A percentile compares a stretch with the other conserved stretches of the same genome.
These are phyloP conservation scores for Schwanniomyces vanrijiae DNA, from an alignment of 805 yeast genomes.

Conservation along the genomic window DNA sequence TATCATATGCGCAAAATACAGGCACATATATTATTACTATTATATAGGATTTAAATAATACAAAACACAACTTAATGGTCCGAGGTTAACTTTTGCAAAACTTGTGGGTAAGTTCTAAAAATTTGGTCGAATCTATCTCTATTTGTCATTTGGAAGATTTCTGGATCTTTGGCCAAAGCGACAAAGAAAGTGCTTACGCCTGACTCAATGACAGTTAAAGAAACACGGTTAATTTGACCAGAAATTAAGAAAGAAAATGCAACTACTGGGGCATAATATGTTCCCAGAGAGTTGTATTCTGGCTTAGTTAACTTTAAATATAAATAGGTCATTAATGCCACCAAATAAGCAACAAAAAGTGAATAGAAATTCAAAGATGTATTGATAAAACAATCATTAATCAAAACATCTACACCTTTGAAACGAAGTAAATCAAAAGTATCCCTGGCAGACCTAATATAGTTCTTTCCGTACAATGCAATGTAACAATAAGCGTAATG, in stretches of 20 bases:
- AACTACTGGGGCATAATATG: conserved; percentile 67
- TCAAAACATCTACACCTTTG: conserved; percentile 81
- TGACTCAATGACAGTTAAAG: conserved; percentile 73
- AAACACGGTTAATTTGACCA: conserved; percentile 69
- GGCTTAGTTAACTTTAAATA: conserved; percentile 71
- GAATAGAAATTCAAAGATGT: conserved; percentile 79
- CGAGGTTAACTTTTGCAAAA: conserved; percentile 51
- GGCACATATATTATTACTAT: conserved; percentile 1
- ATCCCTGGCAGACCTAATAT: conserved; percentile 73
- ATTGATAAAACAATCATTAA: conserved; percentile 80
- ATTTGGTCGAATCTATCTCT: conserved; percentile 66
- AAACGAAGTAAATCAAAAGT: conserved; percentile 75
- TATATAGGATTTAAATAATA: not conserved
- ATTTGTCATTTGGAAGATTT: conserved; percentile 70
- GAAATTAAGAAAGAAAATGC: conserved; percentile 75
- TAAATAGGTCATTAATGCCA: conserved; percentile 61
- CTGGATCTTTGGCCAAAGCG: conserved; percentile 83
- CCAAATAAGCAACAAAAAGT: conserved; percentile 62
- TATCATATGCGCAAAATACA: not conserved
- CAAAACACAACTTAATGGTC: conserved; percentile 19
- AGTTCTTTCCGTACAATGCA: conserved; percentile 83
- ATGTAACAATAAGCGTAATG: conserved; percentile 86
- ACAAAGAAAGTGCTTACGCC: conserved; percentile 85
- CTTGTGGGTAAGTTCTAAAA: conserved; percentile 67
- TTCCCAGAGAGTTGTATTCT: conserved; percentile 57